Evolutionary conservation across 148 eudicot genomes (phyloP), one percentile per base, ranked within the genome.

Genomic region (Beta vulgaris): DNA sequence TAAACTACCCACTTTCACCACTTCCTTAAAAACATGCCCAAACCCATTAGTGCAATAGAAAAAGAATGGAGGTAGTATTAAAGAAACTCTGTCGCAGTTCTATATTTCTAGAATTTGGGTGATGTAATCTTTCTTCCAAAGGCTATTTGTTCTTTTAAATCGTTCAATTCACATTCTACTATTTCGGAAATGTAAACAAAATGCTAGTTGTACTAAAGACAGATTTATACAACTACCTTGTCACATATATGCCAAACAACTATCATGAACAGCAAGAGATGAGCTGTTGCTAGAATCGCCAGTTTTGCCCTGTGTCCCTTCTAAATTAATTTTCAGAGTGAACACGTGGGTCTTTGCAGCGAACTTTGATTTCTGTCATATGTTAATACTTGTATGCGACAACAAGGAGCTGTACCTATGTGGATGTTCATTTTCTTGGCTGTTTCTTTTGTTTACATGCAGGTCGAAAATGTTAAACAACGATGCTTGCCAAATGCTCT

Each of bases 391-490:
- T 8, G 68, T 42, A 8, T 13, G 34, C 32, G 40, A 43, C 3
- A 49, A 16, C 25, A n/a, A 19, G 37, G 11, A 31, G 10, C 4
- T 62, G 37, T 64, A 8, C 11, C 10, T 36, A 6, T n/a, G 25
- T 32, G 18, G 49, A 63, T 18, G 37, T 59, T 58, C 3, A 71
- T 34, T 44, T 23, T 21, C 18, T 1, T 12, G 42, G 16, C 49
- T 68, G 23, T 37, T 49, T 72, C 18, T 63, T 44, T 37, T 26
- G 77, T 36, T 16, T 71, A 23, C 69, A 39, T 68, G 69, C 89
- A 95, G 99, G 99, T 92, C 80, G 97, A 95, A 82, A 95, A 87
- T 86, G 98, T 92, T 28, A 95, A 95, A 87, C 97, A 95, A 62
- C 84, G 96, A 23, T 95, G 98, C 80, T 81, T 95, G 78, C 98